phyloP scores from a whole-genome alignment of 2,329 filamentous ascomycete species.

The Xylariaceae sp. region DNA sequence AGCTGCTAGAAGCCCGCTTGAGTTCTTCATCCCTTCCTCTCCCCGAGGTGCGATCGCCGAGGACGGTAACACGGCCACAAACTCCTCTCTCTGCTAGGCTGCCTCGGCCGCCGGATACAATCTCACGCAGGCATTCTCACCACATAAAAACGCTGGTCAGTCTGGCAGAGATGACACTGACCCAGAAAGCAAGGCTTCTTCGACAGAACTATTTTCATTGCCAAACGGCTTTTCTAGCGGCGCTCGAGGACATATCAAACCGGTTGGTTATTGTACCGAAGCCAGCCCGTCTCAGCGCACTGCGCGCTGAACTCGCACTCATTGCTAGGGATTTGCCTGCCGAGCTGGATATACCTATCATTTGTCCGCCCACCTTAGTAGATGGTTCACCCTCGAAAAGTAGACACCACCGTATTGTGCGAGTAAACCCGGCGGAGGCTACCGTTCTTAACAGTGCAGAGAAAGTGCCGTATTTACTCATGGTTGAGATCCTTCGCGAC shows the following conservation, averaged over 20 bases:
- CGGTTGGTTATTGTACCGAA: conserved; percentile 83
- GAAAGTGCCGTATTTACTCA: conserved; percentile 81
- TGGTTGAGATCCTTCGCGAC: conserved; percentile 80
- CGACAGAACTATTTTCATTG: conserved; percentile 83
- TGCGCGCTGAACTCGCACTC: conserved; percentile 78
- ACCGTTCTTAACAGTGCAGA: conserved; percentile 86
- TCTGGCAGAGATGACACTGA: conserved; percentile 62
- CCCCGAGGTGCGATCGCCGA: conserved; percentile 61
- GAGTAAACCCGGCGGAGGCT: conserved; percentile 80
- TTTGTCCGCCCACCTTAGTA: conserved; percentile 74
- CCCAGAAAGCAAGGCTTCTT: conserved; percentile 72
- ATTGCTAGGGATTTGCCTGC: conserved; percentile 81
- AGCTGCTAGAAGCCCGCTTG: conserved; percentile 60
- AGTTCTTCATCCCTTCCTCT: conserved; percentile 71
- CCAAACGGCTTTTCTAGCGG: conserved; percentile 78
- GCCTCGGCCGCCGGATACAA: conserved; percentile 50
- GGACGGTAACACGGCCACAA: conserved; percentile 53
- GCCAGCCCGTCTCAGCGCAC: conserved; percentile 75
- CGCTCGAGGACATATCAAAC: conserved; percentile 82
- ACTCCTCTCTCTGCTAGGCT: conserved; percentile 62
- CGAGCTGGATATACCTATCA: conserved; percentile 81
- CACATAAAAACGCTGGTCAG: conserved; percentile 59
- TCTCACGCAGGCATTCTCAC: conserved; percentile 63
- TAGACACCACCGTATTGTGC: conserved; percentile 79
- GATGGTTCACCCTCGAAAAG: conserved; percentile 75